Percentiles rank a stretch among this genome's conserved stretches.
These are phyloP conservation scores for Aaosphaeria arxii DNA, from an alignment of 2,329 filamentous ascomycete genomes.

Conservation along the genomic window DNA sequence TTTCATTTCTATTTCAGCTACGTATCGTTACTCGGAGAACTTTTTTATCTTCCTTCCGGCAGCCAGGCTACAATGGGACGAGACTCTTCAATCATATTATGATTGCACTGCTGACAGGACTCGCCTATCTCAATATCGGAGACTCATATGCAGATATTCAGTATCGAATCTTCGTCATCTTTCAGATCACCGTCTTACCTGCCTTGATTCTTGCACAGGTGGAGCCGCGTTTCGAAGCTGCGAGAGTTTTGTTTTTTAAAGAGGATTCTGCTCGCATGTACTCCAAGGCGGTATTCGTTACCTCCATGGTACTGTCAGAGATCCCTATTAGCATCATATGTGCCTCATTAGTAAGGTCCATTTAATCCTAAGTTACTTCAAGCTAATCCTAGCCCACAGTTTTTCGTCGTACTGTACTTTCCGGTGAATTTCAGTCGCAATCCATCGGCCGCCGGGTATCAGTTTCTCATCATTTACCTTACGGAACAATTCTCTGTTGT, in stretches of 20 bases:
- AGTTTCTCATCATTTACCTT: conserved; percentile 80
- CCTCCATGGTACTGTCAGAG: conserved; percentile 75
- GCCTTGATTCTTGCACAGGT: conserved; percentile 81
- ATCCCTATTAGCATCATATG: conserved; percentile 84
- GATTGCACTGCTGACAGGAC: conserved; percentile 73
- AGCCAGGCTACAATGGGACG: conserved; percentile 85
- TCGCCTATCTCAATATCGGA: conserved; percentile 76
- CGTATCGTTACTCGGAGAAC: conserved; percentile 70
- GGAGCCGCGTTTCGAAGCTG: conserved; percentile 78
- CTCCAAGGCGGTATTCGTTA: conserved; percentile 72
- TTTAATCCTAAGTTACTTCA: no score
- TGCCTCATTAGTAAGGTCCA: conserved; percentile 50
- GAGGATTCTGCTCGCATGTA: conserved; percentile 87
- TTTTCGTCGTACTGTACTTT: conserved; percentile 83
- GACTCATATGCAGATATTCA: conserved; percentile 74
- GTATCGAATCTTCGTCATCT: conserved; percentile 84
- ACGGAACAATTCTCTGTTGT: conserved; percentile 84
- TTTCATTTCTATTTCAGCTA: conserved; percentile 75
- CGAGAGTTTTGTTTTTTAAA: conserved; percentile 79
- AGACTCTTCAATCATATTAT: conserved; percentile 82
- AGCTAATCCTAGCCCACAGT: conserved; percentile 35
- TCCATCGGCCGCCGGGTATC: conserved; percentile 70
- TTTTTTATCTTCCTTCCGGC: conserved; percentile 78
- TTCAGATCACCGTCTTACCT: conserved; percentile 82
- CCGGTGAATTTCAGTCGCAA: conserved; percentile 70